A percentile compares a stretch with the other conserved stretches of the same genome.
These are phyloP conservation scores for Chlorophyllum brunneum DNA, from an alignment of 768 basidiomycete species.

Conservation along the genomic window DNA sequence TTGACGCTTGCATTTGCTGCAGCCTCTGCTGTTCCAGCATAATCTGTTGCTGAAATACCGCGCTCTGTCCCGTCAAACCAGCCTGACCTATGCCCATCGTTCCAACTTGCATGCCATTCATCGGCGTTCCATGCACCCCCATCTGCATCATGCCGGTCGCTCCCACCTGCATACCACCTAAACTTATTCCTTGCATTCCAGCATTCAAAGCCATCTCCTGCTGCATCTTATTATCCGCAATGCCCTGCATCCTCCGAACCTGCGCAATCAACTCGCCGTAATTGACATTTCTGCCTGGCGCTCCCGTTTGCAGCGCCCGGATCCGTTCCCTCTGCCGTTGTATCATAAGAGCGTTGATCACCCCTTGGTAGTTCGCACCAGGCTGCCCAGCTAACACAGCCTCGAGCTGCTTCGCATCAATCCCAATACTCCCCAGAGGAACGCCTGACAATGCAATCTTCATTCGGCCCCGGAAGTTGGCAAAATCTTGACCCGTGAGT, in stretches of 20 bases:
- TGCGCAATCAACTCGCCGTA: slow-evolving; percentile 13
- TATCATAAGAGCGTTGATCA: slow-evolving; percentile 27
- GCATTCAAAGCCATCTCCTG: slow-evolving; percentile 18
- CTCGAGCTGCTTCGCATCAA: slow-evolving; percentile 23
- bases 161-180: slow-evolving; percentile 1
- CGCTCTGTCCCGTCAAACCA: neutral
- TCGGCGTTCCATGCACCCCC: slow-evolving; percentile 2
- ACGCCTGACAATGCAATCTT: slow-evolving; percentile 10
- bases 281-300: slow-evolving; percentile 4
- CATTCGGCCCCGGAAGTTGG: neutral
- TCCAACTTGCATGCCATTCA: slow-evolving; percentile 3
- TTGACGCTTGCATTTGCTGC: slow-evolving; percentile 10
- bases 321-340: slow-evolving; percentile 24
- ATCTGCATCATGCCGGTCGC: neutral
- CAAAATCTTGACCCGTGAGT: neutral
- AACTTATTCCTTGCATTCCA: slow-evolving; percentile 19
- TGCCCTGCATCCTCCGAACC: slow-evolving; percentile 15
- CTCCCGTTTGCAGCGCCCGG: neutral
- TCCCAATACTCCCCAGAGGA: slow-evolving; percentile 14
- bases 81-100: neutral
- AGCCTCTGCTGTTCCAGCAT: slow-evolving; percentile 4
- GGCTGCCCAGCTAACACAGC: slow-evolving; percentile 27
- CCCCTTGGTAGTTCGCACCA: slow-evolving; percentile 29
- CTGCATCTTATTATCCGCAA: slow-evolving; percentile 15
- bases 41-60: slow-evolving; percentile 5